These are phyloP conservation scores for Bolboschoenus planiculmis DNA, from an alignment of 176 grass and related monocot species.

Conservation along the genomic window DNA sequence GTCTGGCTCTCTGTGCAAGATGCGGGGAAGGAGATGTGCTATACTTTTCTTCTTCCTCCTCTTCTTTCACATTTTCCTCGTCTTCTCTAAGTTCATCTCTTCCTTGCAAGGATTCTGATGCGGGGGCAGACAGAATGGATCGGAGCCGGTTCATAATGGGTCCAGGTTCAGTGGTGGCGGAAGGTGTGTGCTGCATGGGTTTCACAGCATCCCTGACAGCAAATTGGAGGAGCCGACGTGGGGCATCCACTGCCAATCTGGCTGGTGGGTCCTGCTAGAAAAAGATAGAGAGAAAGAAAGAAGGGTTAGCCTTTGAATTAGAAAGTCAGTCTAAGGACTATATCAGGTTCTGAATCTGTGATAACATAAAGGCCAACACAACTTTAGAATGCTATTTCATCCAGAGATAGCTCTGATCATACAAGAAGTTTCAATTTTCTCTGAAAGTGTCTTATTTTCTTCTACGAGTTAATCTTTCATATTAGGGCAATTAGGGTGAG, in stretches of 20 bases:
- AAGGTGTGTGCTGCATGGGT: slow-evolving; percentile 28
- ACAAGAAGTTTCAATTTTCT: neutral
- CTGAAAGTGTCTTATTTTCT: neutral
- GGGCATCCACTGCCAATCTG: slow-evolving; percentile 38
- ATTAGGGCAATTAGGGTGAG: neutral
- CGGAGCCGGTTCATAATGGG: slow-evolving; percentile 55
- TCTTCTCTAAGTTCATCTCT: neutral
- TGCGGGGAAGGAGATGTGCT: neutral
- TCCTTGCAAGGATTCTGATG: slow-evolving; percentile 29
- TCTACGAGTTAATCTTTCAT: neutral
- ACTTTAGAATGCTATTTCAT: neutral
- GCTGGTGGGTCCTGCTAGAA: slow-evolving; percentile 8
- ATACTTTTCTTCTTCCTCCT: slow-evolving; percentile 19
- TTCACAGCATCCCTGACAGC: slow-evolving; percentile 94
- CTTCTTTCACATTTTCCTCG: neutral
- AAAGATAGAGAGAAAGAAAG: neutral
- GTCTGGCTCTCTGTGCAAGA: slow-evolving; percentile 31
- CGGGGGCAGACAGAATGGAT: slow-evolving; percentile 61
- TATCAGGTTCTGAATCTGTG: neutral
- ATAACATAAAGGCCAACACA: neutral
- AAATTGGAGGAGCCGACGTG: slow-evolving; percentile 89
- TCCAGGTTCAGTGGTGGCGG: slow-evolving; percentile 34
- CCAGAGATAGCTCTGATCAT: neutral
- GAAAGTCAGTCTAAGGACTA: neutral
- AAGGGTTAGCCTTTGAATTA: neutral